Evolutionary conservation across 768 basidiomycete species (phyloP).

Genomic region (Daedalea quercina): DNA sequence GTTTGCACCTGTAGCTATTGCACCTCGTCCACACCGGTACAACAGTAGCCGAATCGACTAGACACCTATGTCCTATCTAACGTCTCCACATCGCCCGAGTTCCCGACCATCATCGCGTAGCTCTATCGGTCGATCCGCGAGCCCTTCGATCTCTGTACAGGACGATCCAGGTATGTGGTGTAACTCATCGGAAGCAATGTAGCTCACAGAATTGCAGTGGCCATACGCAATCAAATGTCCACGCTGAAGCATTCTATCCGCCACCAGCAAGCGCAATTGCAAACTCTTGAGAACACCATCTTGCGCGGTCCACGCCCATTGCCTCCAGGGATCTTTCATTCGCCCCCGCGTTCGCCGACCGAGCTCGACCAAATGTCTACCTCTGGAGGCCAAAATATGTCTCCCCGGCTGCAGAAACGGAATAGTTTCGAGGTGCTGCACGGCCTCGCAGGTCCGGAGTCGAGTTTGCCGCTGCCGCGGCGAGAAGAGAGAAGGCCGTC

Average conservation of each 20-base stretch:
- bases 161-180: conserved; percentile 61
- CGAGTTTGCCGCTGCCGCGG: conserved; percentile 61
- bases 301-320: conserved; percentile 62
- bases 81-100: conserved; percentile 28
- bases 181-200: neutral
- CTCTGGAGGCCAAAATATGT: conserved; percentile 14
- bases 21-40: neutral
- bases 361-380: conserved; percentile 15
- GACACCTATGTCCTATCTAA: conserved; percentile 11
- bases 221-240: conserved; percentile 73
- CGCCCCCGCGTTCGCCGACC: conserved; percentile 32
- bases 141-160: conserved; percentile 40
- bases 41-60: neutral
- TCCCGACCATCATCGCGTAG: conserved; percentile 45
- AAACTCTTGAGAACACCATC: conserved; percentile 61
- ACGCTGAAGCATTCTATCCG: conserved; percentile 77
- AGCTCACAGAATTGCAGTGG: conserved; percentile 38
- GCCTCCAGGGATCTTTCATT: conserved; percentile 30
- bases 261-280: conserved; percentile 77
- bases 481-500: conserved; percentile 35
- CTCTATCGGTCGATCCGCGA: conserved; percentile 41
- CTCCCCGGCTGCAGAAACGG: conserved; percentile 45
- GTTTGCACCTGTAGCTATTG: neutral
- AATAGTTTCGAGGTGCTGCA: conserved; percentile 70
- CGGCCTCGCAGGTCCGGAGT: conserved; percentile 70